Evolutionary conservation across 306 rosid genomes (phyloP), one percentile per base, ranked within the genome.

Genomic region (Astragalus glycyphyllos): DNA sequence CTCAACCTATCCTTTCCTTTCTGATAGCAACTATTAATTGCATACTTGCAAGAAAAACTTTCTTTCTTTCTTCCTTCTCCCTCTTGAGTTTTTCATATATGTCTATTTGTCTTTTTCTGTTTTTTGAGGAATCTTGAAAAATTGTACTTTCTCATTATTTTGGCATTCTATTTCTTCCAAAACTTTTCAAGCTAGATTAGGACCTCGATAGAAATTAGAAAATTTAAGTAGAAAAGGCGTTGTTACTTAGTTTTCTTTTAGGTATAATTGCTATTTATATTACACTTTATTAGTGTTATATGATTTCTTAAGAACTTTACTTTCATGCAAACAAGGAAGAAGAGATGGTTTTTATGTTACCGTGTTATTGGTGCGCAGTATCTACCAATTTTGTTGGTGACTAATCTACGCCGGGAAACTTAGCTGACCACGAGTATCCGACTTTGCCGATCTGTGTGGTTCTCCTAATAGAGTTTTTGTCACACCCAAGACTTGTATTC

Each of bases 31-130:
- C 32, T n/a, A 41, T 26, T 71, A 48, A 73, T 71, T 77, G 72
- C 77, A 71, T 71, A 48, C 73, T 71, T 77, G 72, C 77, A 71
- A 64, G 73, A 14, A 8, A 40, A 63, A 55, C 51, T 31, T 56
- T 56, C 7, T 72, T 66, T 35, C 11, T 42, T 40, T n/a, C n/a
- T n/a, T n/a, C n/a, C n/a, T n/a, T n/a, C n/a, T 54, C 3, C 66
- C 65, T 72, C 23, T 46, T 14, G 50, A 61, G 8, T 32, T 53
- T 44, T 45, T 47, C 11, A 20, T 77, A 32, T 56, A 57, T 53
- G 11, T 10, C 26, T 31, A 51, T 71, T 64, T 55, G 73, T 64
- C 77, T 15, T 62, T 59, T 71, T 55, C 49, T 64, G 37, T 38
- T n/a, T 51, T 47, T 64, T 9, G 26, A 54, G 46, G 53, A 56